Conservation (phyloP, 208 protist species). For the Leishmania turanica region DNA sequence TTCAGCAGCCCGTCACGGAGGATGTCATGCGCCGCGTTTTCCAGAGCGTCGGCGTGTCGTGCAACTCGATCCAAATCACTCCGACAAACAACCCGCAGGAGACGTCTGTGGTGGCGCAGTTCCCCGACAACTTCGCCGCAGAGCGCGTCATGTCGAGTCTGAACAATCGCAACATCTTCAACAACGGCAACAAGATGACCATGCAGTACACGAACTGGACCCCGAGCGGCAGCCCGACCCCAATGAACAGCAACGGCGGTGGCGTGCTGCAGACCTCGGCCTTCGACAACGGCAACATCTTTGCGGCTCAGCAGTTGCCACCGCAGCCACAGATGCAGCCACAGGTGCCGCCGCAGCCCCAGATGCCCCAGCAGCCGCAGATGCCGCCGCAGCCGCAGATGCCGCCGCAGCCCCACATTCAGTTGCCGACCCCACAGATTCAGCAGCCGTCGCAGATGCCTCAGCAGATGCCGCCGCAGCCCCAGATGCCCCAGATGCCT, state of each 20-base stretch:
- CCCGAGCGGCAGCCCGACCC: slow-evolving; percentile 21
- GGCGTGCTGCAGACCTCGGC: slow-evolving; percentile 24
- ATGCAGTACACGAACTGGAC: slow-evolving; percentile 67
- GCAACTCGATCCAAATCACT: slow-evolving; percentile 58
- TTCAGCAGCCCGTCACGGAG: slow-evolving; percentile 83
- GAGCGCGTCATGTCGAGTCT: slow-evolving; percentile 67
- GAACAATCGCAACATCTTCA: slow-evolving; percentile 90
- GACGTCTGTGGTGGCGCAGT: slow-evolving; percentile 75
- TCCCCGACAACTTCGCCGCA: slow-evolving; percentile 59
- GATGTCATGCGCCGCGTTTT: slow-evolving; percentile 89
- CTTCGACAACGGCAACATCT: slow-evolving; percentile 18
- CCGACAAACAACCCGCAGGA: slow-evolving; percentile 64
- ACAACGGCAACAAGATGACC: slow-evolving; percentile 87
- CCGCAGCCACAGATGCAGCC: slow-evolving; percentile 20
- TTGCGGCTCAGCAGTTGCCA: slow-evolving; percentile 16
- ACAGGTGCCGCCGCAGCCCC: neutral
- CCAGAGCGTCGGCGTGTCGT: slow-evolving; percentile 68
- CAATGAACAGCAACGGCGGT: slow-evolving; percentile 24
- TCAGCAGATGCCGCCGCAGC: slow-evolving; percentile 15
- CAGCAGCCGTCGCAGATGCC: slow-evolving; percentile 13
- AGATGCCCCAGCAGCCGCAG: neutral
- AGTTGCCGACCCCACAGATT: slow-evolving; percentile 26
- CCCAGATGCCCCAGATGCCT: too few species aligned
- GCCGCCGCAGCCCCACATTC: slow-evolving; percentile 19
- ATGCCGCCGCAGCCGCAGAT: slow-evolving; percentile 6